A percentile compares a stretch with the other conserved stretches of the same genome.
phyloP scores from a whole-genome alignment of 192 early-diverging fungal genomes.

The Obelidium mucronatum region DNA sequence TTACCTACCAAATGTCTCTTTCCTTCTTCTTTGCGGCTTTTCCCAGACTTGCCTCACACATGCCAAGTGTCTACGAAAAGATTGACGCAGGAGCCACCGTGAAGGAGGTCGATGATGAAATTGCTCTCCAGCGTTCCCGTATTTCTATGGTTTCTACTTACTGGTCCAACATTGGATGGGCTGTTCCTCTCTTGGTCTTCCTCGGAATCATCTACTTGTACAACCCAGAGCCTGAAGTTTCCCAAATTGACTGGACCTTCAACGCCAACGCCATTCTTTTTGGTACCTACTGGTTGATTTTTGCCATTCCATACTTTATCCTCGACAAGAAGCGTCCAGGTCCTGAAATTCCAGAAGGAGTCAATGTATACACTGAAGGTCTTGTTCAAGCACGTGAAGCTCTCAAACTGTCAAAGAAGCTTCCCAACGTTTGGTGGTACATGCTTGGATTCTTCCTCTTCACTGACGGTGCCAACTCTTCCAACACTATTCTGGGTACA shows the following conservation, averaged over 20 bases:
- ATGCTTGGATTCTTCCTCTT: conserved; percentile 51
- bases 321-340: conserved; percentile 48
- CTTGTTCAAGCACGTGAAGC: conserved; percentile 17
- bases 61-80: conserved; percentile 22
- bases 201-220: conserved; percentile 39
- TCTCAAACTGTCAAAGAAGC: conserved; percentile 38
- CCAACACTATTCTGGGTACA: conserved; percentile 31
- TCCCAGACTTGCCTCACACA: conserved; percentile 19
- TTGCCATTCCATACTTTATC: conserved; percentile 51
- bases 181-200: conserved; percentile 35
- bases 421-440: conserved; percentile 49
- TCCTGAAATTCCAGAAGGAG: conserved; percentile 40
- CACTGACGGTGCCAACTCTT: conserved; percentile 42
- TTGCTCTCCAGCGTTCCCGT: conserved; percentile 45
- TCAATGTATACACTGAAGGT: conserved; percentile 44
- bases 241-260: conserved; percentile 15
- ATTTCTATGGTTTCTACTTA: too few species aligned
- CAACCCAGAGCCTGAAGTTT: conserved; percentile 26
- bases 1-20: conserved; percentile 17
- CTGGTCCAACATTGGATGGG: conserved; percentile 55
- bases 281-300: conserved; percentile 44
- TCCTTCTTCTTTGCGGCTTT: conserved; percentile 28
- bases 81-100: conserved; percentile 18
- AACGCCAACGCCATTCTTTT: too few species aligned
- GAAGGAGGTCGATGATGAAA: conserved; percentile 19